These are phyloP conservation scores for Truncatella angustata DNA, from an alignment of 2,329 filamentous ascomycete genomes.

Conservation along the genomic window DNA sequence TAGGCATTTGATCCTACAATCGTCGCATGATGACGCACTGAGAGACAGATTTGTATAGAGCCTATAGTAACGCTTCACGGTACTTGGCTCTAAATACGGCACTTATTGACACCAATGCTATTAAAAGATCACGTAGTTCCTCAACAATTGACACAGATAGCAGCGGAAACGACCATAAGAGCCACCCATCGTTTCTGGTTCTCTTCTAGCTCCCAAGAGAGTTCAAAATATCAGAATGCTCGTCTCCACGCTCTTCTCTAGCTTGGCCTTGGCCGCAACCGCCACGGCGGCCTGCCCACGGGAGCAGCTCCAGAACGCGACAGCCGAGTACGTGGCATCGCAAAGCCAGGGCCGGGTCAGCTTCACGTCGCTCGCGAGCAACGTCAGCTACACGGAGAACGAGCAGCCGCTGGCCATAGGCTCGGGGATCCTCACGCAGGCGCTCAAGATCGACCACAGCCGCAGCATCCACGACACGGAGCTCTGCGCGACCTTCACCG, in stretches of 20 bases:
- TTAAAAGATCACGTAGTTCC: too few species aligned
- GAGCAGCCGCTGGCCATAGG: constrained; percentile 28
- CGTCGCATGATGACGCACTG: too few species aligned
- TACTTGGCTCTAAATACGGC: too few species aligned
- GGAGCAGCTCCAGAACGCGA: background rate
- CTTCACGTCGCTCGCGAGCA: background rate
- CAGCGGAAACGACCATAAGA: too few species aligned
- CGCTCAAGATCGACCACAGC: constrained; percentile 33
- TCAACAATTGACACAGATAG: too few species aligned
- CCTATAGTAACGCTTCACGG: too few species aligned
- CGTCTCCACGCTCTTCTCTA: background rate
- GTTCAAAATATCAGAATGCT: too few species aligned
- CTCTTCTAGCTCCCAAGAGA: too few species aligned
- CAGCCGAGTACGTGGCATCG: constrained; percentile 18
- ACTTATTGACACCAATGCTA: too few species aligned
- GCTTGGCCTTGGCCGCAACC: background rate
- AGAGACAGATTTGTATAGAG: too few species aligned
- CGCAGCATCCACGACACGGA: constrained; percentile 35
- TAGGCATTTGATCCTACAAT: too few species aligned
- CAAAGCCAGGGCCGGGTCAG: constrained; percentile 9
- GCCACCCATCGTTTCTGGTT: too few species aligned
- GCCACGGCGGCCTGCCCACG: constrained; percentile 1
- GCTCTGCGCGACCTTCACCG: constrained; percentile 35
- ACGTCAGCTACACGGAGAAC: constrained; percentile 29
- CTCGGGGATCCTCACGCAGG: constrained; percentile 29